These are phyloP conservation scores for Sclerotinia borealis DNA, from an alignment of 2,329 filamentous ascomycete species.

Conservation along the genomic window DNA sequence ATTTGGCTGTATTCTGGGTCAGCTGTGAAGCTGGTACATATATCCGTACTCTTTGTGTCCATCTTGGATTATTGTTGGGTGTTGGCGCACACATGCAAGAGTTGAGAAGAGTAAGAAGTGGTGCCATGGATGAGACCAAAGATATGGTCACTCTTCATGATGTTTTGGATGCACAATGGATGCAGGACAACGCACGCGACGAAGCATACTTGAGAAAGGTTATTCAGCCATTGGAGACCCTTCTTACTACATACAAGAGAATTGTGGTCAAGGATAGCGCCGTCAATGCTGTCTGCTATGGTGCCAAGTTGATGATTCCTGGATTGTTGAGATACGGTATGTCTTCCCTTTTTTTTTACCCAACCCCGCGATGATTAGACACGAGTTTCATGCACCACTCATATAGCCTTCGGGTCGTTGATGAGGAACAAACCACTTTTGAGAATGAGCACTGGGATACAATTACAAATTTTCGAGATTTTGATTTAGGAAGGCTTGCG, in stretches of 20 bases:
- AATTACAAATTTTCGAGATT: background rate
- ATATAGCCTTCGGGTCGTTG: constrained; percentile 81
- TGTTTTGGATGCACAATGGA: constrained; percentile 92
- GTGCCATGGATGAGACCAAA: constrained; percentile 89
- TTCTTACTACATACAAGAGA: constrained; percentile 90
- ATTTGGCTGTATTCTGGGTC: constrained; percentile 98
- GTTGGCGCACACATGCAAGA: constrained; percentile 98
- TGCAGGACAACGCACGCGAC: constrained; percentile 90
- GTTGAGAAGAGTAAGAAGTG: constrained; percentile 84
- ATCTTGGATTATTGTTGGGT: constrained; percentile 68
- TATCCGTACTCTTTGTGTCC: constrained; percentile 95
- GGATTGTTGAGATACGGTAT: constrained; percentile 85
- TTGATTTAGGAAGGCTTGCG: constrained; percentile 3
- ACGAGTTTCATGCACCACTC: constrained; percentile 98
- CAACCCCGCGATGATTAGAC: constrained; percentile 78
- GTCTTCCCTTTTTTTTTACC: constrained; percentile 28
- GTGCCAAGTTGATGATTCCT: constrained; percentile 97
- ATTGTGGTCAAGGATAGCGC: constrained; percentile 96
- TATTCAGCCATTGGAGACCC: constrained; percentile 86
- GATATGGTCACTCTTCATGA: constrained; percentile 91
- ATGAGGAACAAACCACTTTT: constrained; percentile 59
- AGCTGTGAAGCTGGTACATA: constrained; percentile 98
- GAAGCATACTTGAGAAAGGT: constrained; percentile 88
- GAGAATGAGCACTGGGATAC: constrained; percentile 4
- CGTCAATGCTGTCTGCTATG: constrained; percentile 97